Conservation (phyloP, 768 basidiomycete genomes). For the Boletus coccyginus region DNA sequence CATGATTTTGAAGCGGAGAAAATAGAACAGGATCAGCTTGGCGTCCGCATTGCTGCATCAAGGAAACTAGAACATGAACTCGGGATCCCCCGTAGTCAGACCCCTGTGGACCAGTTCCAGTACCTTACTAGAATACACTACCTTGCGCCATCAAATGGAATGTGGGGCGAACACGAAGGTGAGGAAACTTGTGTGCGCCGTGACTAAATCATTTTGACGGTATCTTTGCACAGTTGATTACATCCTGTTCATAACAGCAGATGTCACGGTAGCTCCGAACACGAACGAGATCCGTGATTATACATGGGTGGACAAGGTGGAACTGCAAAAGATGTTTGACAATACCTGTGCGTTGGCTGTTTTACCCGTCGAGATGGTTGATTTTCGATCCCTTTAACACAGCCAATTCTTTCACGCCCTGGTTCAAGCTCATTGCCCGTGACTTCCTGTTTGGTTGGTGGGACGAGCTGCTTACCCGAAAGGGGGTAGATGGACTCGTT, state of each 20-base stretch:
- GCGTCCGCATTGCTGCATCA: slow-evolving; percentile 87
- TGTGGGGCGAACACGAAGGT: slow-evolving; percentile 99
- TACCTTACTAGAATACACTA: slow-evolving; percentile 98
- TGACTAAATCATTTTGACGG: slow-evolving; percentile 2
- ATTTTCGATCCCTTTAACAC: not conserved
- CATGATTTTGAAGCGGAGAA: slow-evolving; percentile 88
- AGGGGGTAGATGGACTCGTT: slow-evolving; percentile 52
- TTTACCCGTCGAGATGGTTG: not conserved
- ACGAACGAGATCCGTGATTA: slow-evolving; percentile 87
- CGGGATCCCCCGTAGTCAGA: slow-evolving; percentile 79
- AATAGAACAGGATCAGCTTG: slow-evolving; percentile 70
- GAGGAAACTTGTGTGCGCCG: slow-evolving; percentile 13
- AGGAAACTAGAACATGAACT: slow-evolving; percentile 96
- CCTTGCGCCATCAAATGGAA: slow-evolving; percentile 85
- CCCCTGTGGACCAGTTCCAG: slow-evolving; percentile 82
- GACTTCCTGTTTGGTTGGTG: slow-evolving; percentile 99
- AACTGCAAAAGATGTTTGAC: slow-evolving; percentile 89
- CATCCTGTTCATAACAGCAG: slow-evolving; percentile 89
- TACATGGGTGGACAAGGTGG: slow-evolving; percentile 88
- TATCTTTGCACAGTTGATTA: slow-evolving; percentile 77
- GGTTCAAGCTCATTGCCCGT: slow-evolving; percentile 98
- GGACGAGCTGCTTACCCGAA: slow-evolving; percentile 79
- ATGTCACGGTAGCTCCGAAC: slow-evolving; percentile 82
- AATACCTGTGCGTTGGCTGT: slow-evolving; percentile 53
- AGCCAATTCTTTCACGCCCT: slow-evolving; percentile 94